These are phyloP conservation scores for Lumnitzera littorea DNA, from an alignment of 345 rosid species.

Conservation along the genomic window DNA sequence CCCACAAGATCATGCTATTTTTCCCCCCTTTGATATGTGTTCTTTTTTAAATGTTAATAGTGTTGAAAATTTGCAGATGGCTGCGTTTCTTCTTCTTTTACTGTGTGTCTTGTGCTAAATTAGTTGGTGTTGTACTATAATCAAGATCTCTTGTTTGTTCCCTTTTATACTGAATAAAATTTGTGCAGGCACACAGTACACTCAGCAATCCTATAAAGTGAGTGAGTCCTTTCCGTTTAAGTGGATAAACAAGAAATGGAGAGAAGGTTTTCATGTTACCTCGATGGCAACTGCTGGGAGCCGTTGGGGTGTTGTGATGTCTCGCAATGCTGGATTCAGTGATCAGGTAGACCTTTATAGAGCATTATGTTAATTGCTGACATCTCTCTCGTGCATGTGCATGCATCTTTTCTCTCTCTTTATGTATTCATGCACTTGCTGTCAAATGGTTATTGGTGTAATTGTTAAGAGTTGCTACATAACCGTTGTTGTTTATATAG, in stretches of 20 bases:
- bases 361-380: not conserved
- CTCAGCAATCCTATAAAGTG: slow-evolving; percentile 95
- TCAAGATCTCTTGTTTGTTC: not conserved
- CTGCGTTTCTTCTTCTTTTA: too few relatives aligned
- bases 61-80: too few relatives aligned
- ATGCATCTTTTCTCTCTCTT: not conserved
- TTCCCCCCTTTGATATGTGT: not conserved
- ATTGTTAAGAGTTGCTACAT: too few relatives aligned
- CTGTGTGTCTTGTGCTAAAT: too few relatives aligned
- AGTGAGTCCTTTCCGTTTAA: slow-evolving; percentile 94
- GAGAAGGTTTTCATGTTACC: slow-evolving; percentile 97
- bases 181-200: slow-evolving; percentile 68
- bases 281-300: slow-evolving; percentile 97
- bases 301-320: slow-evolving; percentile 98
- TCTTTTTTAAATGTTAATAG: not conserved
- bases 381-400: not conserved
- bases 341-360: slow-evolving; percentile 53
- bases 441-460: too few relatives aligned
- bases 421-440: too few relatives aligned
- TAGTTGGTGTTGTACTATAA: not conserved
- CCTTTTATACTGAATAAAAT: slow-evolving; percentile 2
- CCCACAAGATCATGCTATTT: too few relatives aligned
- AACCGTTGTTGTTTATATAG: too few relatives aligned
- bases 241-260: slow-evolving; percentile 99
- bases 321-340: slow-evolving; percentile 93